Conservation (phyloP, 2,329 filamentous ascomycete species). For the Acrocalymma vagum region DNA sequence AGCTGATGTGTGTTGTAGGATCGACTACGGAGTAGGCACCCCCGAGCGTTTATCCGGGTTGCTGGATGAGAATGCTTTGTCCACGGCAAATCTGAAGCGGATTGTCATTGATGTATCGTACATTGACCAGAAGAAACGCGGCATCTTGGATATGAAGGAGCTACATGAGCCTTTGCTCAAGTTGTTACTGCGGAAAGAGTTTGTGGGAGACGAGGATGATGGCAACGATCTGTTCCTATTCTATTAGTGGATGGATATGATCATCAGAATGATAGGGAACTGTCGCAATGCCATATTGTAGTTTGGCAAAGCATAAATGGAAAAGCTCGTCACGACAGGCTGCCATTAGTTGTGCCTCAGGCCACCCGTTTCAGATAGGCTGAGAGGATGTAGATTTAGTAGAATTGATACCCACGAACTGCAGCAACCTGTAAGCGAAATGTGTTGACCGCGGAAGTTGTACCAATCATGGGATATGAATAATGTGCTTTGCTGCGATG, state of each 20-base stretch:
- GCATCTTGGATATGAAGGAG: slow-evolving; percentile 95
- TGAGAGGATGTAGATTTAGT: too few species aligned
- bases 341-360: too few species aligned
- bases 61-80: slow-evolving; percentile 80
- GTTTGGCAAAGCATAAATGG: too few species aligned
- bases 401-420: too few species aligned
- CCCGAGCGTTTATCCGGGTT: slow-evolving; percentile 83
- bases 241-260: slow-evolving; percentile 25
- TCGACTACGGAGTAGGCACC: slow-evolving; percentile 90
- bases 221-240: slow-evolving; percentile 41
- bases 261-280: too few species aligned
- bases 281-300: too few species aligned
- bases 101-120: slow-evolving; percentile 91
- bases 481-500: too few species aligned
- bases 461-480: too few species aligned
- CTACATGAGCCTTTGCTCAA: slow-evolving; percentile 81
- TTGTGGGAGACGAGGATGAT: slow-evolving; percentile 57
- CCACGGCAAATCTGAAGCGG: slow-evolving; percentile 74
- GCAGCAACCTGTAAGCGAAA: too few species aligned
- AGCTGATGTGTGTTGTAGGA: slow-evolving; percentile 56
- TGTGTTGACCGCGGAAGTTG: too few species aligned
- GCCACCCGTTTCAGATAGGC: too few species aligned
- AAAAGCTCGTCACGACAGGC: too few species aligned
- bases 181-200: slow-evolving; percentile 74
- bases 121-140: slow-evolving; percentile 93